These are phyloP conservation scores for Colletotrichum endophyticum DNA, from an alignment of 2,329 filamentous ascomycete species.

Conservation along the genomic window DNA sequence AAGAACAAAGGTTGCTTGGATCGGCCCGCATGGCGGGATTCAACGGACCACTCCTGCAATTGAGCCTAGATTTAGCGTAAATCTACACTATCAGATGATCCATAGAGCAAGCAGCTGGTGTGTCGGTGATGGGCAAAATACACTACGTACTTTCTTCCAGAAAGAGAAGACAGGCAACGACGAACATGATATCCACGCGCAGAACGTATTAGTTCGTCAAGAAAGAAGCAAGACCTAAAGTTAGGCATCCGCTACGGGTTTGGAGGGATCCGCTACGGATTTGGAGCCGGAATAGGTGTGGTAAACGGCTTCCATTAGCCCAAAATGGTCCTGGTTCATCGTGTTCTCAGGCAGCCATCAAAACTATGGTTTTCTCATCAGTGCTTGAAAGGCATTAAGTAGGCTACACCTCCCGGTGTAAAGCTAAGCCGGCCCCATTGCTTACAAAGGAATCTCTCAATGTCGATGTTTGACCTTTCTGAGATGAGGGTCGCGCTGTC, in stretches of 20 bases:
- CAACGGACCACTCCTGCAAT: not conserved
- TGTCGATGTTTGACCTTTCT: not conserved
- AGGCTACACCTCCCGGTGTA: not conserved
- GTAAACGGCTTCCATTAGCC: not conserved
- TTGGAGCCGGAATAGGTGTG: not conserved
- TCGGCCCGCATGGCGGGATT: not conserved
- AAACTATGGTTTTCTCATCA: not conserved
- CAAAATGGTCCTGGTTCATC: not conserved
- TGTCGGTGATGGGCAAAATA: not conserved
- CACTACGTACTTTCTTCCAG: not conserved
- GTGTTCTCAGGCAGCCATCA: not conserved
- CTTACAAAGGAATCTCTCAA: not conserved
- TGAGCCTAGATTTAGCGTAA: not conserved
- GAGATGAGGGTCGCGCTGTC: not conserved
- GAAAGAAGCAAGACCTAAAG: not conserved
- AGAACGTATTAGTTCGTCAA: not conserved
- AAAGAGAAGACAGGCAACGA: not conserved
- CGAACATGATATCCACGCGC: not conserved
- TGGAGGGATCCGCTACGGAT: not conserved
- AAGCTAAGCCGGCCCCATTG: fast-evolving
- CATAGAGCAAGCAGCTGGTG: not conserved
- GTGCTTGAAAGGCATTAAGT: not conserved
- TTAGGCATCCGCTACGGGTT: too few species aligned
- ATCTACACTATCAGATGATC: not conserved
- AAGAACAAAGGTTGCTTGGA: not conserved